phyloP scores from a whole-genome alignment of 2,329 filamentous ascomycete species.

The Emergomyces africanus region DNA sequence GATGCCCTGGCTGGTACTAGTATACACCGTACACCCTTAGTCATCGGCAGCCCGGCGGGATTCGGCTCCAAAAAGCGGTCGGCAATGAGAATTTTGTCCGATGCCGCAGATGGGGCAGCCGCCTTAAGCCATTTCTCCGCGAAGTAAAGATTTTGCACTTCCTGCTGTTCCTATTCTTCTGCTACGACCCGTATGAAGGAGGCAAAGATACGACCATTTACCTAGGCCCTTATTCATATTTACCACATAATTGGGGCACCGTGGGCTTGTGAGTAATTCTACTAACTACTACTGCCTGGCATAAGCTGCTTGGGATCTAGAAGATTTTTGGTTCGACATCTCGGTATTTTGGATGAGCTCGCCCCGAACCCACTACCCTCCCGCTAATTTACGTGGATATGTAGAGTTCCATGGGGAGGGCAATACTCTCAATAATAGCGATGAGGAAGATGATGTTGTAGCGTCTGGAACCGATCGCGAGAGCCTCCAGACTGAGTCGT shows the following conservation, averaged over 20 bases:
- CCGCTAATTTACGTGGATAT: background rate
- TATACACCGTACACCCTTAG: background rate
- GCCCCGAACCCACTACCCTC: background rate
- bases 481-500: background rate
- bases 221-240: background rate
- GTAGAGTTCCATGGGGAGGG: background rate
- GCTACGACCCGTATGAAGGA: background rate
- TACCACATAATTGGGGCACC: background rate
- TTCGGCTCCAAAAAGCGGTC: background rate
- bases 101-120: background rate
- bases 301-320: background rate
- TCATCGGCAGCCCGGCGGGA: background rate
- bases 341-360: conserved; percentile 1
- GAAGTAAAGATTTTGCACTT: background rate
- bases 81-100: background rate
- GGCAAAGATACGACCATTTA: background rate
- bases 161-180: background rate
- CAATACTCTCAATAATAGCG: background rate
- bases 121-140: background rate
- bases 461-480: background rate
- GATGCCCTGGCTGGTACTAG: no score
- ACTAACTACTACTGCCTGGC: background rate
- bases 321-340: background rate
- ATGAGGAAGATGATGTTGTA: background rate
- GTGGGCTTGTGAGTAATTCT: background rate